Base-by-base conservation (phyloP, 768 basidiomycete genomes). In the Coprinopsis strossmayeri region DNA sequence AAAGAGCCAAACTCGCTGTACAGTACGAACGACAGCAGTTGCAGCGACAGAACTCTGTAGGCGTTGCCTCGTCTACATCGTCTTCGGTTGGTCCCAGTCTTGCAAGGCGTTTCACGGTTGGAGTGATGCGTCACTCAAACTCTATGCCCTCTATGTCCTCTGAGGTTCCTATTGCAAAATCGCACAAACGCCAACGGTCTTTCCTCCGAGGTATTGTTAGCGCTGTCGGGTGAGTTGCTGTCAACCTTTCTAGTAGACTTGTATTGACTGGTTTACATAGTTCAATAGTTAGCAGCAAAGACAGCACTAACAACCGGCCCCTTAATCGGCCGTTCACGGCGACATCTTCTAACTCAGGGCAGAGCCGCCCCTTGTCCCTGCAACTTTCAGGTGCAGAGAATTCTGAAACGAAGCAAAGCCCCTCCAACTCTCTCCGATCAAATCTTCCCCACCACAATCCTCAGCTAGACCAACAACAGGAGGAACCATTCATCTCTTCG, bases 111-210 rank as follows among this genome's bases (percentile, higher is more conserved):
- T 32, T 45, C 43, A 28, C 27, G 9, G 43, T 45, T 20, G 30
- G 43, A 11, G 43, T 32, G 43, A 27, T 45, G 43, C 43, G 43
- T 20, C 43, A 45, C 15, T 45, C 43, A 5, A 27, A 7, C 5
- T 45, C 43, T 9, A 45, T 45, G 43, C 27, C 43, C 27, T 28
- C 43, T 11, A 45, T 45, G 27, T 28, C 25, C 25, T 27, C 43
- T 20, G 43, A 32, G 4, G 18, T 20, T 4, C 27, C 43, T 3
- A 9, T 27, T 4, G 5, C 43, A 27, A 45, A 45, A 34, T 5
- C n/a, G 1, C 50, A 51, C 38, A 51, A 51, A 37, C 34, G 50
- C n/a, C 50, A 51, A 25, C 37, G 41, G 21, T 51, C 50, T 2
- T 45, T 51, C 24, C n/a, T 51, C 4, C 50, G 41, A 13, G 40